Conservation (phyloP, 495 filamentous ascomycete species). For the Parathielavia hyrcaniae region DNA sequence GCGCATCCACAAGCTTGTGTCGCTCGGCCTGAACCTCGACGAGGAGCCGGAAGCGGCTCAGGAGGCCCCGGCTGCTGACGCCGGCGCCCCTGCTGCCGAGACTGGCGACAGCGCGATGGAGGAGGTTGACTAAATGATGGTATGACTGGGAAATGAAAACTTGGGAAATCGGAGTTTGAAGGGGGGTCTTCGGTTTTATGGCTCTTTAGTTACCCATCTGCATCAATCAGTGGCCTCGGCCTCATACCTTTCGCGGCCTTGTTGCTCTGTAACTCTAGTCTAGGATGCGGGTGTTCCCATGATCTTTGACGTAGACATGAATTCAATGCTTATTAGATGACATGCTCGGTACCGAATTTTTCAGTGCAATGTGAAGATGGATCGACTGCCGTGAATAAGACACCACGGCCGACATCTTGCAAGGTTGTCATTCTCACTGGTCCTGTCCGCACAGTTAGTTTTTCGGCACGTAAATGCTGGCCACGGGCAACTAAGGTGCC, state of each 20-base stretch:
- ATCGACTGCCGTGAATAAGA: neutral
- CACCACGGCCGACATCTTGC: neutral
- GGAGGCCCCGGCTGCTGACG: slow-evolving; percentile 52
- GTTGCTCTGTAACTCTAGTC: slow-evolving; percentile 31
- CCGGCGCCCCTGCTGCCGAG: slow-evolving; percentile 46
- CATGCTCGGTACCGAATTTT: neutral
- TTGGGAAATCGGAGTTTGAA: slow-evolving; percentile 41
- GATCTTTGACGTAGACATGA: slow-evolving; percentile 31
- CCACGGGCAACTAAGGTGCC: no score
- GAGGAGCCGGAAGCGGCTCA: slow-evolving; percentile 73
- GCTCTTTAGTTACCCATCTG: slow-evolving; percentile 31
- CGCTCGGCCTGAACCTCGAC: slow-evolving; percentile 90
- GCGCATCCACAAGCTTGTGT: slow-evolving; percentile 98
- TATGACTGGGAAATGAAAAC: slow-evolving; percentile 36
- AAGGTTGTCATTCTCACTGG: neutral
- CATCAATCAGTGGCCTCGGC: slow-evolving; percentile 26
- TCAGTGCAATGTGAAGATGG: neutral
- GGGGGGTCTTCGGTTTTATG: slow-evolving; percentile 35
- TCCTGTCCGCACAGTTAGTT: no score
- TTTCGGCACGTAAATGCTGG: no score
- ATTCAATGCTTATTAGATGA: slow-evolving; percentile 22
- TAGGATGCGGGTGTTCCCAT: slow-evolving; percentile 21
- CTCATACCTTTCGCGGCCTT: slow-evolving; percentile 17
- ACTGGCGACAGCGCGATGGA: slow-evolving; percentile 56
- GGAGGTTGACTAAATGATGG: slow-evolving; percentile 56